Percentiles rank a stretch among this genome's conserved stretches.
phyloP scores from a whole-genome alignment of 2,329 filamentous ascomycete species.

The Saccharata proteae region DNA sequence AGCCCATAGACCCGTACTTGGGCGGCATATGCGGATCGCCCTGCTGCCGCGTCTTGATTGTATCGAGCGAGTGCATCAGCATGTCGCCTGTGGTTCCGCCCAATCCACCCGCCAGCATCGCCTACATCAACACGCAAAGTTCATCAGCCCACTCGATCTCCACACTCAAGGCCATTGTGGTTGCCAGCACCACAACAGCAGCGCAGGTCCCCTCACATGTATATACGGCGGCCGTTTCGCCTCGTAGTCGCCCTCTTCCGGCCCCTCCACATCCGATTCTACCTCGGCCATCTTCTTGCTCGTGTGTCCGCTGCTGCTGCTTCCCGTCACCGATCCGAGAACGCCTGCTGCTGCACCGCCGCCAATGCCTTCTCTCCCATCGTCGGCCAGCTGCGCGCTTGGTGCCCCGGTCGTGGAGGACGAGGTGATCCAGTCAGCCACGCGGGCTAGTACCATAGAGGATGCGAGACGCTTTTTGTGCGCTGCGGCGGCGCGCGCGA shows the following conservation, averaged over 20 bases:
- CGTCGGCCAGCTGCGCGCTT: constrained; percentile 22
- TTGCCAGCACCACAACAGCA: too few relatives aligned
- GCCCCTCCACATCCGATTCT: too few relatives aligned
- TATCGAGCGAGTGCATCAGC: constrained; percentile 97
- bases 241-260: constrained; percentile 27
- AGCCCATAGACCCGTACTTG: constrained; percentile 81
- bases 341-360: too few relatives aligned
- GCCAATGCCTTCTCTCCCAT: constrained; percentile 19
- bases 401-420: constrained; percentile 20
- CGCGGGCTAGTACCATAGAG: constrained; percentile 38
- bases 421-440: constrained; percentile 34
- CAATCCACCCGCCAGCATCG: constrained; percentile 88
- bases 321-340: too few relatives aligned
- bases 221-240: constrained; percentile 35
- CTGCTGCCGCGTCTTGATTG: constrained; percentile 95
- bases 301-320: constrained; percentile 16
- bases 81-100: constrained; percentile 92
- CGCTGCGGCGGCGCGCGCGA: constrained; percentile 6
- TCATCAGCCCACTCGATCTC: not conserved
- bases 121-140: constrained; percentile 38
- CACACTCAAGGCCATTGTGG: too few relatives aligned
- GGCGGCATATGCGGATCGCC: constrained; percentile 88
- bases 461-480: constrained; percentile 7
- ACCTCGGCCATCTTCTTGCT: constrained; percentile 8
- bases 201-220: constrained; percentile 26